A percentile compares a stretch with the other conserved stretches of the same genome.
Evolutionary conservation across 768 basidiomycete genomes (phyloP).

Genomic region (Paxillus rubicundulus): DNA sequence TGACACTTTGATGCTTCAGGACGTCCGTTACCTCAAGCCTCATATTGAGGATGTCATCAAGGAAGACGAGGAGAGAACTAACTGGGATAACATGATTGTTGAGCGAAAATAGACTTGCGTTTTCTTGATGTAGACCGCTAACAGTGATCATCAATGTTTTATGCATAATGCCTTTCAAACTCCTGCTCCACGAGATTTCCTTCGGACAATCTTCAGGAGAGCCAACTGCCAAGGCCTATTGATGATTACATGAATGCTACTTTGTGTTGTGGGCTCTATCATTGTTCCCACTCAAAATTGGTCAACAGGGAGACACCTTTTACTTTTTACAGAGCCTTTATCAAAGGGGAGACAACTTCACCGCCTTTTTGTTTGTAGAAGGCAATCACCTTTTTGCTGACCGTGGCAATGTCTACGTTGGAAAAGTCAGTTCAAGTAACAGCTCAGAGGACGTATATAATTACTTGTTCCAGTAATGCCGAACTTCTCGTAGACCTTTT

Average conservation of each 20-base stretch:
- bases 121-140: slow-evolving; percentile 22
- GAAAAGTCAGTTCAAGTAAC: slow-evolving; percentile 9
- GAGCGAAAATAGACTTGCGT: slow-evolving; percentile 55
- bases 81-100: slow-evolving; percentile 80
- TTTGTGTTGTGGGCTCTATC: slow-evolving; percentile 2
- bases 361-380: slow-evolving; percentile 84
- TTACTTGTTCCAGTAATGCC: slow-evolving; percentile 75
- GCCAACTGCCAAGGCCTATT: slow-evolving; percentile 6
- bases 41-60: slow-evolving; percentile 67
- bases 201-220: not conserved
- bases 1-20: slow-evolving; percentile 46
- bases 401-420: slow-evolving; percentile 63
- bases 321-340: slow-evolving; percentile 57
- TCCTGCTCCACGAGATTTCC: not conserved
- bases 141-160: slow-evolving; percentile 13
- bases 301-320: not conserved
- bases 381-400: slow-evolving; percentile 81
- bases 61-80: slow-evolving; percentile 73
- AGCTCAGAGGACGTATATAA: slow-evolving; percentile 24
- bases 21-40: slow-evolving; percentile 83
- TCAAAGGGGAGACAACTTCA: slow-evolving; percentile 68
- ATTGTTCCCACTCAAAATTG: not conserved
- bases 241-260: slow-evolving; percentile 14
- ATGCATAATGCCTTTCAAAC: slow-evolving; percentile 8
- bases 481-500: slow-evolving; percentile 89